Conservation (phyloP, 75 land plant genomes). For the Adiantum capillusveneris region DNA sequence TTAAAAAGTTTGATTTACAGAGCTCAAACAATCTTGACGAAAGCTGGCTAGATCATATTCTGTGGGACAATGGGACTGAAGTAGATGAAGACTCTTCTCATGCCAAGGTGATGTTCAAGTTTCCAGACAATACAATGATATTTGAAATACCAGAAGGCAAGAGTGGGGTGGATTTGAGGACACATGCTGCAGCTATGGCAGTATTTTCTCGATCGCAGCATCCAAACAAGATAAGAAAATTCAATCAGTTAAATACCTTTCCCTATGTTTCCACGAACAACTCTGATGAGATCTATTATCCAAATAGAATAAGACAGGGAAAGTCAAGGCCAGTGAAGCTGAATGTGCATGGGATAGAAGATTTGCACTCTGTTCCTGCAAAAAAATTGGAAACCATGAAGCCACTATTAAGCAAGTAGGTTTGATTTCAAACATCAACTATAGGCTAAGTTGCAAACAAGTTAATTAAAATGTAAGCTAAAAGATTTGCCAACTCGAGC, state of each 20-base stretch:
- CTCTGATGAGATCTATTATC: slow-evolving; percentile 85
- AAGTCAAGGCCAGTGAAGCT: slow-evolving; percentile 84
- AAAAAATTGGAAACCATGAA: slow-evolving; percentile 86
- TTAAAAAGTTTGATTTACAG: slow-evolving; percentile 36
- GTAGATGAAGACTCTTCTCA: slow-evolving; percentile 16
- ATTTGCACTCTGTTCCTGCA: slow-evolving; percentile 86
- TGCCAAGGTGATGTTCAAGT: slow-evolving; percentile 76
- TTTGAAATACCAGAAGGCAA: slow-evolving; percentile 76
- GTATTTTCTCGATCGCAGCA: slow-evolving; percentile 28
- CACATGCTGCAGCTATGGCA: slow-evolving; percentile 83
- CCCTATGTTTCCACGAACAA: too few species aligned
- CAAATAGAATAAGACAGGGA: slow-evolving; percentile 55
- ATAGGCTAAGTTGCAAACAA: too few species aligned
- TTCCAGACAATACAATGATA: slow-evolving; percentile 86
- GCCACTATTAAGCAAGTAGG: slow-evolving; percentile 84
- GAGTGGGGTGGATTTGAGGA: slow-evolving; percentile 30
- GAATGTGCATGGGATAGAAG: slow-evolving; percentile 65
- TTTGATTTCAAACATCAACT: background rate
- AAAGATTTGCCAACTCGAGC: too few species aligned
- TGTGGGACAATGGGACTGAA: slow-evolving; percentile 52
- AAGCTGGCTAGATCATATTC: slow-evolving; percentile 67
- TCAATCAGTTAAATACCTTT: too few species aligned
- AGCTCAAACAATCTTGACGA: slow-evolving; percentile 59
- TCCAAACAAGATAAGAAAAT: too few species aligned
- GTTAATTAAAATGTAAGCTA: too few species aligned